Conservation (phyloP, 257 asterid species). For the Craterostigma plantagineum region DNA sequence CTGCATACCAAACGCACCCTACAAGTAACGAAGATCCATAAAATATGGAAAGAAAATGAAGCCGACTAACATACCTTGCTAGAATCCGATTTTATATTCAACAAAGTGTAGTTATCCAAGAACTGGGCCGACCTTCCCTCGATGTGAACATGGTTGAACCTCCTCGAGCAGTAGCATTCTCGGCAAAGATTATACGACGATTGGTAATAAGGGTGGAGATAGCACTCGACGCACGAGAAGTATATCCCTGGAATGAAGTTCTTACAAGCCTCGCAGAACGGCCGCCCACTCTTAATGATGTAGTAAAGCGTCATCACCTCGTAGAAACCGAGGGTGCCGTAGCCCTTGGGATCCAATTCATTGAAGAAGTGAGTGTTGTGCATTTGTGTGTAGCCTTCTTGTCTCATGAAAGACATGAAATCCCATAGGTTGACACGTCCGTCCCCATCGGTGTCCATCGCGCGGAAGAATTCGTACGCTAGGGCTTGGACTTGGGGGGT, state of each 20-base stretch:
- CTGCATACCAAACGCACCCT: no score
- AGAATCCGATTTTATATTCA: neutral
- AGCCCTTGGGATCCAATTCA: conserved; percentile 5
- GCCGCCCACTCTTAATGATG: conserved; percentile 9
- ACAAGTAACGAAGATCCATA: no score
- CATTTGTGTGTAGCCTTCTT: conserved; percentile 6
- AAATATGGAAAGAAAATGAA: no score
- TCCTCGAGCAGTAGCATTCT: conserved; percentile 5
- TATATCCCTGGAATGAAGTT: conserved; percentile 9
- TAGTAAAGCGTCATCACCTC: conserved; percentile 10
- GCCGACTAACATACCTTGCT: no score
- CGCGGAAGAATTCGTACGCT: conserved; percentile 10
- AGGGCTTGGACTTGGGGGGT: conserved; percentile 13
- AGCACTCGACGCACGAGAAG: conserved; percentile 10
- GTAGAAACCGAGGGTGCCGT: conserved; percentile 10
- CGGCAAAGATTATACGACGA: conserved; percentile 4
- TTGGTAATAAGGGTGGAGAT: neutral
- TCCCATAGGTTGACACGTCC: conserved; percentile 4
- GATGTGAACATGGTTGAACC: neutral
- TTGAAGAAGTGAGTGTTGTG: conserved; percentile 4
- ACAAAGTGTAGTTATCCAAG: conserved; percentile 10
- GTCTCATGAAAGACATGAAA: conserved; percentile 9
- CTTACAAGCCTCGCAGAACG: conserved; percentile 10
- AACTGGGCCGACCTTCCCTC: conserved; percentile 6
- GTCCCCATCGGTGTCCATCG: conserved; percentile 13